These are phyloP conservation scores for Ganoderma lucidum DNA, from an alignment of 1,284 basidiomycete genomes.

Conservation along the genomic window DNA sequence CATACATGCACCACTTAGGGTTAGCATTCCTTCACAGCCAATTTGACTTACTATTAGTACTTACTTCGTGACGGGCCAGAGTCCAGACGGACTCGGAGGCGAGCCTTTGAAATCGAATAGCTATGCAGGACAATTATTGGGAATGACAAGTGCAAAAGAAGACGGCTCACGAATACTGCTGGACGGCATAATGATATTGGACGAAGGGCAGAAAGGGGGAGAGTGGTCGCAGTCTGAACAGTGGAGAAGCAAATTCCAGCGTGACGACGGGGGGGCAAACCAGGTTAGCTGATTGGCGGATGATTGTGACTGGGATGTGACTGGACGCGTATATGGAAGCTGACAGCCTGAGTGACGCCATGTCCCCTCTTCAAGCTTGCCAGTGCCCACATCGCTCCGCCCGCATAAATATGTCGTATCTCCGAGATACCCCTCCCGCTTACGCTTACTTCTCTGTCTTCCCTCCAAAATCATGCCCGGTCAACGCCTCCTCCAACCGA, in stretches of 20 bases:
- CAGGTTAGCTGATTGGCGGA: constrained; percentile 15
- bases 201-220: neutral
- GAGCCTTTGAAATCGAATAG: neutral
- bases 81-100: neutral
- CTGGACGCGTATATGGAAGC: constrained; percentile 24
- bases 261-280: neutral
- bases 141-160: too few species aligned
- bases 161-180: neutral
- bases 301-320: constrained; percentile 18
- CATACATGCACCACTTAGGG: neutral
- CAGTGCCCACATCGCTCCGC: neutral
- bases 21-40: neutral
- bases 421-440: constrained; percentile 9
- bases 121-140: neutral
- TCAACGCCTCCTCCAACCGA: constrained; percentile 60
- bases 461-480: constrained; percentile 56
- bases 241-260: neutral
- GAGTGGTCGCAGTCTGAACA: too few species aligned
- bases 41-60: too few species aligned
- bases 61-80: neutral
- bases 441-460: neutral
- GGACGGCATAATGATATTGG: neutral
- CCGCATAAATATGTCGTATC: constrained; percentile 30
- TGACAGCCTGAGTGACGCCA: constrained; percentile 1
- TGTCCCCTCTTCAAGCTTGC: neutral